Evolutionary conservation across 345 rosid genomes (phyloP).

Genomic region (Boechera divaricarpa): DNA sequence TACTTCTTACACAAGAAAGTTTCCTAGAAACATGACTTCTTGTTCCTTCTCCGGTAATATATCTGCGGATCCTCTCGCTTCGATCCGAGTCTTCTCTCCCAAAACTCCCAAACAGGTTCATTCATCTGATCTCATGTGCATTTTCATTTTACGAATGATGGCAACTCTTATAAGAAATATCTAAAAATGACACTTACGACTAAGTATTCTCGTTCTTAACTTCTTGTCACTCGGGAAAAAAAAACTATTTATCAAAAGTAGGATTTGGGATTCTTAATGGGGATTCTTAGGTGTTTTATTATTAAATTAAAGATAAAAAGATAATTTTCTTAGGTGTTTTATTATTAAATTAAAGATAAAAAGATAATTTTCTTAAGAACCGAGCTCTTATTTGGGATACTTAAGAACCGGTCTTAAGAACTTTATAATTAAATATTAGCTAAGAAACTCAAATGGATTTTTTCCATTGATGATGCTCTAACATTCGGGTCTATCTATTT

Average conservation of each 20-base stretch:
- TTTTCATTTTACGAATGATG: background rate
- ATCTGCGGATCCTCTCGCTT: constrained; percentile 57
- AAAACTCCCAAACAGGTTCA: constrained; percentile 49
- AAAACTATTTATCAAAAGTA: background rate
- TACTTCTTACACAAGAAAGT: constrained; percentile 51
- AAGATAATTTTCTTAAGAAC: no score
- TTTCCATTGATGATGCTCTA: no score
- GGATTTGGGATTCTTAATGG: no score
- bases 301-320: no score
- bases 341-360: no score
- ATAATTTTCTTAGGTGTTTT: no score
- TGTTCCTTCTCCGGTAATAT: constrained; percentile 51
- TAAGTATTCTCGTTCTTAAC: background rate
- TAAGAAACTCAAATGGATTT: no score
- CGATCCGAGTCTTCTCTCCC: constrained; percentile 54
- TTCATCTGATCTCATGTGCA: constrained; percentile 4
- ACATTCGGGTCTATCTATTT: background rate
- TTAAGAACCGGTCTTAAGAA: no score
- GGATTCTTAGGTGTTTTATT: no score
- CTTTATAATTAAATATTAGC: no score
- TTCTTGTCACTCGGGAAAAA: background rate
- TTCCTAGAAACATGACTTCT: constrained; percentile 46
- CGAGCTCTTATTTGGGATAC: no score
- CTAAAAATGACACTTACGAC: background rate
- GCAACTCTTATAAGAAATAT: background rate